Evolutionary conservation across 805 yeast species (phyloP).

Genomic region (Ogataea zsoltii): DNA sequence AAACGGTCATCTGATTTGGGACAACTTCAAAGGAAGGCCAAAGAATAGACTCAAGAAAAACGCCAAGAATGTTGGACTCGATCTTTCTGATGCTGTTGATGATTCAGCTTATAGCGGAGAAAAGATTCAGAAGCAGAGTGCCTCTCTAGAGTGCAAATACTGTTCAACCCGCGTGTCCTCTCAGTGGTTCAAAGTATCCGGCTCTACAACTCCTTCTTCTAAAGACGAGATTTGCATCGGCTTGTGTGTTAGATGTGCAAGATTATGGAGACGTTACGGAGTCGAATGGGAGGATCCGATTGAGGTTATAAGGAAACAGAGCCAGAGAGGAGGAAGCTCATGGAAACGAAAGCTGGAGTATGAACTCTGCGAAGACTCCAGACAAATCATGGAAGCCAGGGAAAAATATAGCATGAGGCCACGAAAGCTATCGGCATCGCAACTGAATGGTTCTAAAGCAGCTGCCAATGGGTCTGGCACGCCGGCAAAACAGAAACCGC

Average conservation of each 20-base stretch:
- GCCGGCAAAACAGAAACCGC: not conserved
- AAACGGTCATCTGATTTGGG: constrained; percentile 79
- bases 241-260: constrained; percentile 83
- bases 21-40: constrained; percentile 68
- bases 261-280: constrained; percentile 89
- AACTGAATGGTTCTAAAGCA: constrained; percentile 1
- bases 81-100: constrained; percentile 53
- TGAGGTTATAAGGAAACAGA: constrained; percentile 55
- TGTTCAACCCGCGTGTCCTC: constrained; percentile 58
- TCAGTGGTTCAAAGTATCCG: constrained; percentile 75
- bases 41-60: constrained; percentile 53
- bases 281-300: constrained; percentile 81
- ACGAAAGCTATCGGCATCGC: constrained; percentile 10
- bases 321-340: constrained; percentile 46
- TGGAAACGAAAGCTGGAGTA: constrained; percentile 66
- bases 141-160: constrained; percentile 64
- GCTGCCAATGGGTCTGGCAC: not conserved
- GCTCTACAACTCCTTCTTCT: constrained; percentile 45
- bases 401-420: constrained; percentile 33
- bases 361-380: constrained; percentile 66
- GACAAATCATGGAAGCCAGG: constrained; percentile 51
- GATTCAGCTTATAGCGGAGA: constrained; percentile 68
- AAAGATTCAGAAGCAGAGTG: constrained; percentile 42
- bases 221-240: constrained; percentile 48
- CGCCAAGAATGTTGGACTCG: constrained; percentile 45